phyloP scores from a whole-genome alignment of 371 early-diverging fungal genomes.

The Saksenaea oblongispora region DNA sequence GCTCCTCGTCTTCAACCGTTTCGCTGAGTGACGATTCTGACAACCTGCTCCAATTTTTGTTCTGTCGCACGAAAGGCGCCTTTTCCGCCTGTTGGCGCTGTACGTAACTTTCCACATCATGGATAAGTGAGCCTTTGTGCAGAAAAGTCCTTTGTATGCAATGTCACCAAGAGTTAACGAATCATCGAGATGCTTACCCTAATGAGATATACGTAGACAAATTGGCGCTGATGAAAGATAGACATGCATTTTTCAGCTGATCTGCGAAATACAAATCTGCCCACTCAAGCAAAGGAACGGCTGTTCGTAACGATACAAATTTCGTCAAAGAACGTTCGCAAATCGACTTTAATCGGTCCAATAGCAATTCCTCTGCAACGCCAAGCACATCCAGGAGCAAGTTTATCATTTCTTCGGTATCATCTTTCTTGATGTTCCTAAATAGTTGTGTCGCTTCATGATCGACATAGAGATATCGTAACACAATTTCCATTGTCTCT shows the following conservation, averaged over 20 bases:
- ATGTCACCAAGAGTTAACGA: background rate
- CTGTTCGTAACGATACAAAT: slow-evolving; percentile 58
- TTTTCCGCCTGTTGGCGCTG: slow-evolving; percentile 17
- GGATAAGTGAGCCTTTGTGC: slow-evolving; percentile 10
- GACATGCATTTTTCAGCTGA: slow-evolving; percentile 52
- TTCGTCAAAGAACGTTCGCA: slow-evolving; percentile 51
- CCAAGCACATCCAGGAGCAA: slow-evolving; percentile 57
- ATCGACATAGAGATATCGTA: slow-evolving; percentile 59
- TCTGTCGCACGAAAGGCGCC: slow-evolving; percentile 16
- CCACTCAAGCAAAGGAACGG: slow-evolving; percentile 51
- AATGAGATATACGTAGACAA: slow-evolving; percentile 58
- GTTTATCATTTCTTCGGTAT: slow-evolving; percentile 49
- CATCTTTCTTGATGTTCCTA: slow-evolving; percentile 36
- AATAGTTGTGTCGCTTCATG: slow-evolving; percentile 40
- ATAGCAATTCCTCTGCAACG: slow-evolving; percentile 66
- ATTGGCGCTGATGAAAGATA: slow-evolving; percentile 64
- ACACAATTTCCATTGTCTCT: slow-evolving; percentile 47
- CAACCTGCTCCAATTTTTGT: background rate
- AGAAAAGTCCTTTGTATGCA: background rate
- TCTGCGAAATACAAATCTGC: slow-evolving; percentile 57
- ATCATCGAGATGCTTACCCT: slow-evolving; percentile 29
- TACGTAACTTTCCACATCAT: slow-evolving; percentile 28
- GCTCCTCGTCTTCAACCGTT: slow-evolving; percentile 26
- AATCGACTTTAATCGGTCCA: slow-evolving; percentile 57
- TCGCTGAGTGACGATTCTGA: background rate